phyloP scores from a whole-genome alignment of 2,329 filamentous ascomycete genomes.

The Penicillium sp. region DNA sequence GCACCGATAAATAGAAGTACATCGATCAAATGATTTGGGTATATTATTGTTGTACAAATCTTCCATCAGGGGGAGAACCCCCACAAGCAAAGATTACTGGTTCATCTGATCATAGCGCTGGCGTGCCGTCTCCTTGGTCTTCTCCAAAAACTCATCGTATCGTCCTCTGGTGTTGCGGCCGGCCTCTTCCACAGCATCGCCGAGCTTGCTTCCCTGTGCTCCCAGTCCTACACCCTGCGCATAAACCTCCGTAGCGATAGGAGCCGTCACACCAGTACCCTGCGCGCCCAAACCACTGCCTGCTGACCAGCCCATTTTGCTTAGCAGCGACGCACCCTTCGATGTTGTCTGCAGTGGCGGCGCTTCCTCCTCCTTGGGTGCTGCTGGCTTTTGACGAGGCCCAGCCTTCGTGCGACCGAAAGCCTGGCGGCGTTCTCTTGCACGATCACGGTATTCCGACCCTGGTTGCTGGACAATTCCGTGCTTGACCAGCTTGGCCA shows the following conservation, averaged over 20 bases:
- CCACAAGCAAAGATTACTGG: conserved; percentile 6
- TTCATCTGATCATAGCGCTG: conserved; percentile 50
- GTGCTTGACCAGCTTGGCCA: conserved; percentile 47
- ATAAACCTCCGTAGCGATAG: conserved; percentile 52
- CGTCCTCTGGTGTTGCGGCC: conserved; percentile 50
- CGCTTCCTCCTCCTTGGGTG: conserved; percentile 35
- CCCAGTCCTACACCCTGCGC: conserved; percentile 53
- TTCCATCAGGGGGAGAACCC: neutral
- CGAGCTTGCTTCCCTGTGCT: conserved; percentile 51
- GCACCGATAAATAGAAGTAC: neutral
- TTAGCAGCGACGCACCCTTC: conserved; percentile 53
- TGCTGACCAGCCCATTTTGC: conserved; percentile 54
- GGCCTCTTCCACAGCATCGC: conserved; percentile 52
- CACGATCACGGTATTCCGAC: conserved; percentile 50
- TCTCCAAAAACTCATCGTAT: conserved; percentile 52
- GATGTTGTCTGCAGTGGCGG: conserved; percentile 37
- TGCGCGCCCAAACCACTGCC: conserved; percentile 52
- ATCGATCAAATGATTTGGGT: neutral
- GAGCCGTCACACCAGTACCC: conserved; percentile 50
- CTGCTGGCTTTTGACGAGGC: conserved; percentile 23
- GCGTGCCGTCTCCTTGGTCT: conserved; percentile 49
- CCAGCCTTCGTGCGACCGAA: conserved; percentile 39
- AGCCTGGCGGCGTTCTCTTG: conserved; percentile 47
- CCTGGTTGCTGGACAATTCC: conserved; percentile 36
- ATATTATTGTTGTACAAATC: conserved; percentile 14